phyloP scores from a whole-genome alignment of 805 yeast species.

The Pichia manshurica region DNA sequence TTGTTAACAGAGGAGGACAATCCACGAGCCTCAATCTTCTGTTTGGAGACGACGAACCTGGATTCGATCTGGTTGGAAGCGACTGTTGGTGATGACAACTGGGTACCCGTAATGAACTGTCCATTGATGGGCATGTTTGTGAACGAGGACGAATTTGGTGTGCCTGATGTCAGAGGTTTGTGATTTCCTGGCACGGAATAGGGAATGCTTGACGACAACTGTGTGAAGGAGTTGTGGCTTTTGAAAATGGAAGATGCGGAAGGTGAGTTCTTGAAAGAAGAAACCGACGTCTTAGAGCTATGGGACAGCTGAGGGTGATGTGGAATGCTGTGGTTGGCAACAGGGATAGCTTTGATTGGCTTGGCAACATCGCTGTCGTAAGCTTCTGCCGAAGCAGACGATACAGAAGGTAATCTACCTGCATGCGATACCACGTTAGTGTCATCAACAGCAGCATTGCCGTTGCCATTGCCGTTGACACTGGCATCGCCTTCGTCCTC shows the following conservation, averaged over 20 bases:
- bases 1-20: constrained; percentile 14
- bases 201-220: constrained; percentile 57
- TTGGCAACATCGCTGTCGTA: not conserved
- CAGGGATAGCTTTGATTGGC: constrained; percentile 3
- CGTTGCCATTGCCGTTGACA: too few species aligned
- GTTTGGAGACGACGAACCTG: constrained; percentile 77
- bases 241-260: constrained; percentile 6
- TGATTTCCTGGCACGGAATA: constrained; percentile 68
- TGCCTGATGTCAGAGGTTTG: constrained; percentile 19
- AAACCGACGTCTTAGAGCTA: constrained; percentile 1
- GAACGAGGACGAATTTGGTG: constrained; percentile 20
- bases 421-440: too few species aligned
- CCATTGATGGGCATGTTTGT: constrained; percentile 49
- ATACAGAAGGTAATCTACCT: too few species aligned
- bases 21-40: constrained; percentile 48
- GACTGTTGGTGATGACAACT: constrained; percentile 67
- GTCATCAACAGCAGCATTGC: too few species aligned
- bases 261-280: constrained; percentile 7
- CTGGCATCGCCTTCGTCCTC: too few species aligned
- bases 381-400: too few species aligned
- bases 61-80: constrained; percentile 65
- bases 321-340: not conserved
- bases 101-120: constrained; percentile 53
- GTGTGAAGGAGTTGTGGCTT: constrained; percentile 30
- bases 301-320: not conserved